Evolutionary conservation across 495 filamentous ascomycete species (phyloP).

Genomic region (Penicillium alfredii): DNA sequence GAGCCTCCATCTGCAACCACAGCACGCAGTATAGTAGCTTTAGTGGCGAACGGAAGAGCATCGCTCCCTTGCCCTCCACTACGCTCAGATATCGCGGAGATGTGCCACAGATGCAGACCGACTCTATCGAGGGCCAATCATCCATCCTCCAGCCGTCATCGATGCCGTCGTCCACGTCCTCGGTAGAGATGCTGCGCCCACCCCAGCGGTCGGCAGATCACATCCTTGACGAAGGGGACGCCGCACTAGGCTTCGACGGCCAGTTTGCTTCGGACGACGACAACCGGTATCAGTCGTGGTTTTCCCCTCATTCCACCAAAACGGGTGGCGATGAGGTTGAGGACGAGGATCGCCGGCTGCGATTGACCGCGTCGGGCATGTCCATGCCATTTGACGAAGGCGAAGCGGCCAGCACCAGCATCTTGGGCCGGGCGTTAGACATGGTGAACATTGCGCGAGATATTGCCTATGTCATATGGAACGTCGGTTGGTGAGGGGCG

Average conservation of each 20-base stretch:
- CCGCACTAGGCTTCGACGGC: slow-evolving; percentile 40
- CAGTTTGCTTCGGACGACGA: no score
- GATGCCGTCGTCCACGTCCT: slow-evolving; percentile 63
- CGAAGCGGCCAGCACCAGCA: slow-evolving; percentile 48
- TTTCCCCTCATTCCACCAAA: no score
- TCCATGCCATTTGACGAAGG: slow-evolving; percentile 78
- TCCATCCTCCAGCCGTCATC: slow-evolving; percentile 29
- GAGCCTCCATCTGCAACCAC: slow-evolving; percentile 42
- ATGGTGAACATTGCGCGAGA: slow-evolving; percentile 95
- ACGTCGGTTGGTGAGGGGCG: slow-evolving; percentile 98
- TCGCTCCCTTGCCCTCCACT: slow-evolving; percentile 87
- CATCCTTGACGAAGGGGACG: slow-evolving; percentile 63
- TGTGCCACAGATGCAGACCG: slow-evolving; percentile 68
- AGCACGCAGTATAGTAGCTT: slow-evolving; percentile 49
- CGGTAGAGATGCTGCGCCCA: slow-evolving; percentile 69
- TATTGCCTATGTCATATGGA: slow-evolving; percentile 96
- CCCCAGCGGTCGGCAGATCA: slow-evolving; percentile 65
- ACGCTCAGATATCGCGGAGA: slow-evolving; percentile 88
- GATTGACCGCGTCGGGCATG: slow-evolving; percentile 67
- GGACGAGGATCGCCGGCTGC: slow-evolving; percentile 28
- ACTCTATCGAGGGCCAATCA: slow-evolving; percentile 24
- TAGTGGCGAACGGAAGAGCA: slow-evolving; percentile 73
- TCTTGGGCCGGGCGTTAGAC: slow-evolving; percentile 81
- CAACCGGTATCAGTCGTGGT: slow-evolving; percentile 31
- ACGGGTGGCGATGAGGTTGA: no score